Conservation (phyloP, 1,139 yeast genomes). For the Wickerhamomyces sp. region DNA sequence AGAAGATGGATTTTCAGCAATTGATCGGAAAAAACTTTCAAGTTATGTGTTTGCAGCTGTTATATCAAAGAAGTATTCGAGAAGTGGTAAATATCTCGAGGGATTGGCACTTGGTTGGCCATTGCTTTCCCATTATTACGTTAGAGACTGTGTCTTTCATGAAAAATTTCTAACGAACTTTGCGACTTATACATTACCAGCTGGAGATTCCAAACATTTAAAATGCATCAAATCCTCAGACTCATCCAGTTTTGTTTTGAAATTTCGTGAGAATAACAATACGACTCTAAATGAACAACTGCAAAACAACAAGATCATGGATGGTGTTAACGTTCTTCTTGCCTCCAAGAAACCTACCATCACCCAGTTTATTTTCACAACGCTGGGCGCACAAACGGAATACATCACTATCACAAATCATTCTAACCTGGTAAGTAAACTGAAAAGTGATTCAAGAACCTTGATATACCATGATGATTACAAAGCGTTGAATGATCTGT, state of each 20-base stretch:
- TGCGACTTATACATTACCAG: constrained; percentile 53
- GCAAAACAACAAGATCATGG: constrained; percentile 34
- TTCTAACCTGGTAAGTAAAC: constrained; percentile 8
- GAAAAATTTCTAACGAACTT: constrained; percentile 24
- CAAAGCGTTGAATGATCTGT: constrained; percentile 4
- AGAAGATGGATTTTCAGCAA: constrained; percentile 39
- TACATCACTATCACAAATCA: constrained; percentile 10
- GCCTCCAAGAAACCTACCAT: constrained; percentile 27
- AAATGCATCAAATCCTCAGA: constrained; percentile 27
- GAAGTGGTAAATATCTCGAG: constrained; percentile 79
- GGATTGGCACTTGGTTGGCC: constrained; percentile 92
- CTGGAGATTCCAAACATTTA: constrained; percentile 44
- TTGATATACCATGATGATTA: constrained; percentile 15
- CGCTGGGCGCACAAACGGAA: constrained; percentile 38
- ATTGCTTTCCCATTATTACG: constrained; percentile 54
- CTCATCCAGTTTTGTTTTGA: constrained; percentile 33
- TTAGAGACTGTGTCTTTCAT: constrained; percentile 45
- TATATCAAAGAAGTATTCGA: constrained; percentile 48
- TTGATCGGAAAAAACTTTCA: constrained; percentile 2
- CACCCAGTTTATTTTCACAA: constrained; percentile 40
- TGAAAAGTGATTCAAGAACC: background rate
- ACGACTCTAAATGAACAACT: constrained; percentile 33
- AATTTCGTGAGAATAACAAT: constrained; percentile 26
- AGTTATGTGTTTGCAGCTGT: constrained; percentile 54
- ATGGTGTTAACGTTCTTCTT: constrained; percentile 30